Evolutionary conservation across 176 grass and related monocot genomes (phyloP).

Genomic region (Musa beccarii): DNA sequence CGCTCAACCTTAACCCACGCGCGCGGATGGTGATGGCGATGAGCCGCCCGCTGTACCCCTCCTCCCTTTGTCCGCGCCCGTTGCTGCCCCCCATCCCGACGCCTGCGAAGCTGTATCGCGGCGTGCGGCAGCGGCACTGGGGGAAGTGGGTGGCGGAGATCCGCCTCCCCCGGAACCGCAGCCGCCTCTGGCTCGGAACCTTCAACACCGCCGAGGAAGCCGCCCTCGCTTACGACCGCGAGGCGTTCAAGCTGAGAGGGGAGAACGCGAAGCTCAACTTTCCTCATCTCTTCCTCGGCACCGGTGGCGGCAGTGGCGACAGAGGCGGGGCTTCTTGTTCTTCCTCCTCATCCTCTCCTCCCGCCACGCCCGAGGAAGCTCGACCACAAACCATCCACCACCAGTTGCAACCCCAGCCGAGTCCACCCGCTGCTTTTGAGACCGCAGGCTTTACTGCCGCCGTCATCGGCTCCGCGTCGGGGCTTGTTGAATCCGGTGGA

Average conservation of each 20-base stretch:
- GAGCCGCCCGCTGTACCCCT: constrained; percentile 10
- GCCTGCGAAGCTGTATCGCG: constrained; percentile 72
- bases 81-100: constrained; percentile 27
- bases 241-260: constrained; percentile 83
- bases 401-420: neutral
- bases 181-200: constrained; percentile 86
- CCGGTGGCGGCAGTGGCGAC: constrained; percentile 33
- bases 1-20: constrained; percentile 64
- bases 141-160: constrained; percentile 99
- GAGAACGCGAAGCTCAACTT: constrained; percentile 93
- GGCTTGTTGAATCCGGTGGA: too few relatives aligned
- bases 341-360: constrained; percentile 34
- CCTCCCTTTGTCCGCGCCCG: constrained; percentile 38
- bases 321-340: constrained; percentile 39
- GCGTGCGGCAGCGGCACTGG: constrained; percentile 95
- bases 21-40: constrained; percentile 23
- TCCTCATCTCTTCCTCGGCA: constrained; percentile 74
- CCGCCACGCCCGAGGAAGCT: constrained; percentile 27
- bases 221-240: constrained; percentile 87
- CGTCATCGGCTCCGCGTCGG: too few relatives aligned
- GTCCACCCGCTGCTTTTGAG: neutral
- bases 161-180: constrained; percentile 81
- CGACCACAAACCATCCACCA: constrained; percentile 12
- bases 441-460: neutral
- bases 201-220: constrained; percentile 98